Evolutionary conservation across 768 basidiomycete species (phyloP).

Genomic region (Suillus hirtellus): DNA sequence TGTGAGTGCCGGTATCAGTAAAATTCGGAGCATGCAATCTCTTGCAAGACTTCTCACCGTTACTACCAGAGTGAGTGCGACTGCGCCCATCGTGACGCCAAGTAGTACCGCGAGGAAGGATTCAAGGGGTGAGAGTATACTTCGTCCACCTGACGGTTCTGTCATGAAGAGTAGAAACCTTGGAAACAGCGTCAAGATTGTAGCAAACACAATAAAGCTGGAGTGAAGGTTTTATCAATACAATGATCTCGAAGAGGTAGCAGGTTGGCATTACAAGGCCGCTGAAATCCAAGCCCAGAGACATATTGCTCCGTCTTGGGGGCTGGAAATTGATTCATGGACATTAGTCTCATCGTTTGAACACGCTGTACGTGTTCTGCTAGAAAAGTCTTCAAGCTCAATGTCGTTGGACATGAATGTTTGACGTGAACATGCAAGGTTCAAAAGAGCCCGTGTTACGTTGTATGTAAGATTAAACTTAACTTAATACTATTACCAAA

Average conservation of each 20-base stretch:
- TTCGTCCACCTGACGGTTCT: slow-evolving; percentile 43
- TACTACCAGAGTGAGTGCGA: slow-evolving; percentile 57
- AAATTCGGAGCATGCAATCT: slow-evolving; percentile 20
- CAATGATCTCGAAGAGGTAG: slow-evolving; percentile 5
- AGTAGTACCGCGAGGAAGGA: slow-evolving; percentile 67
- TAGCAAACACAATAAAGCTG: slow-evolving; percentile 38
- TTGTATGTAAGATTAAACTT: neutral
- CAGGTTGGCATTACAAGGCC: neutral
- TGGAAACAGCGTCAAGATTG: slow-evolving; percentile 53
- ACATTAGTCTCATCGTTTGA: slow-evolving; percentile 16
- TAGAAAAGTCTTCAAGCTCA: slow-evolving; percentile 43
- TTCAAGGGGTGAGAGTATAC: slow-evolving; percentile 63
- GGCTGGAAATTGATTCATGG: slow-evolving; percentile 14
- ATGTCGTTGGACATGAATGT: slow-evolving; percentile 33
- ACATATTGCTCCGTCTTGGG: slow-evolving; percentile 30
- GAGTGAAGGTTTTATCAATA: neutral
- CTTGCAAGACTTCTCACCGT: slow-evolving; percentile 40
- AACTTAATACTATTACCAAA: too few relatives aligned
- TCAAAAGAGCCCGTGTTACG: neutral
- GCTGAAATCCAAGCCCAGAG: slow-evolving; percentile 43
- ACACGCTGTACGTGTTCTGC: slow-evolving; percentile 8
- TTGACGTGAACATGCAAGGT: neutral
- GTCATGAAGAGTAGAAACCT: slow-evolving; percentile 69
- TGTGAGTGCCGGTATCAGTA: slow-evolving; percentile 15
- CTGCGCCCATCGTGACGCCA: slow-evolving; percentile 57